Evolutionary conservation across 352 stramenopile genomes (phyloP).

Genomic region (Phytophthora sansomeana): DNA sequence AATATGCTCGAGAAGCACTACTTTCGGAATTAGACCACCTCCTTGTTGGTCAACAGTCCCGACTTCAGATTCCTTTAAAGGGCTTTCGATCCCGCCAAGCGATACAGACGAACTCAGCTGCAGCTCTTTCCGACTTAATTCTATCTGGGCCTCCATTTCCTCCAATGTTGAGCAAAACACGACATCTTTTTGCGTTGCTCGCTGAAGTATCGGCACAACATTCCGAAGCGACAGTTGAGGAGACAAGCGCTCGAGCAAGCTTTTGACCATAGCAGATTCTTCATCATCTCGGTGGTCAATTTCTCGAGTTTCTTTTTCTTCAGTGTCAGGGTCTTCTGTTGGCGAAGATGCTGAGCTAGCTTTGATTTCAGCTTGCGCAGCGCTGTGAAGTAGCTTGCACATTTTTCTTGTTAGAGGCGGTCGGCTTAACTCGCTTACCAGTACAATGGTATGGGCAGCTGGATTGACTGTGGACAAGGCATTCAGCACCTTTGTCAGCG

Average conservation of each 20-base stretch:
- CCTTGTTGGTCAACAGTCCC: neutral
- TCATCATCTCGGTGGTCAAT: constrained; percentile 3
- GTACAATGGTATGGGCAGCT: constrained; percentile 41
- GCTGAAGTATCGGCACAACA: constrained; percentile 46
- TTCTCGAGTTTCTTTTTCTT: constrained; percentile 1
- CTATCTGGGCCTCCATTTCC: constrained; percentile 33
- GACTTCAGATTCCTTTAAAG: constrained; percentile 1
- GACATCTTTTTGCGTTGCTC: constrained; percentile 32
- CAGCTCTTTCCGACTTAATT: constrained; percentile 16
- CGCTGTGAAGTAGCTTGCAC: constrained; percentile 45
- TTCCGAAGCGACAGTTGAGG: constrained; percentile 42
- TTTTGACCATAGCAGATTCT: constrained; percentile 8
- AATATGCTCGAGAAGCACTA: constrained; percentile 59
- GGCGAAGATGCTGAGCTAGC: neutral
- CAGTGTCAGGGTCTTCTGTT: neutral
- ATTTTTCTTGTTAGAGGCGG: constrained; percentile 60
- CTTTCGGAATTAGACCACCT: constrained; percentile 17
- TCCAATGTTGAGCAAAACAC: constrained; percentile 44
- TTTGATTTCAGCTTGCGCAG: constrained; percentile 16
- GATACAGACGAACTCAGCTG: constrained; percentile 13
- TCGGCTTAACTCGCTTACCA: constrained; percentile 58
- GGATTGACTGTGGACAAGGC: neutral
- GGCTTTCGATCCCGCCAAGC: constrained; percentile 1
- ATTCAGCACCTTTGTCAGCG: constrained; percentile 36
- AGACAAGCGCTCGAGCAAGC: constrained; percentile 27